These are phyloP conservation scores for Eucalyptus polybractea DNA, from an alignment of 345 rosid species.

Conservation along the genomic window DNA sequence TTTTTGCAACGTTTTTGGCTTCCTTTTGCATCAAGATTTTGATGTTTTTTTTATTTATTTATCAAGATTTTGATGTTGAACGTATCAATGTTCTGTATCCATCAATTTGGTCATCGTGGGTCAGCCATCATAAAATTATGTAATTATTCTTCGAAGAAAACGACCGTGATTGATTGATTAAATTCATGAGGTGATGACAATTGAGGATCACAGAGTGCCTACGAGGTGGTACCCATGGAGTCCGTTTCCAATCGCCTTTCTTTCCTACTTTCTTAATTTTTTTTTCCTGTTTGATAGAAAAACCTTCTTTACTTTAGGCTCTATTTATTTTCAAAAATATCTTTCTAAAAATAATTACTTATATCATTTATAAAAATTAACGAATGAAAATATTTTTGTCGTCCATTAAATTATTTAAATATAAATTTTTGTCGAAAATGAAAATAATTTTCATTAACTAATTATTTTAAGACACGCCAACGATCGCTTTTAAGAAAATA, in stretches of 20 bases:
- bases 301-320: background rate
- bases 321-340: no score
- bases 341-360: no score
- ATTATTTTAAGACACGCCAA: no score
- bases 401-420: no score
- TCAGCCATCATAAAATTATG: background rate
- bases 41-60: background rate
- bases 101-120: background rate
- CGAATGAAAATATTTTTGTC: no score
- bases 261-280: no score
- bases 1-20: no score
- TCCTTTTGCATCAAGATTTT: background rate
- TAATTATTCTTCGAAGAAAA: background rate
- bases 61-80: background rate
- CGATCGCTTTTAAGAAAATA: no score
- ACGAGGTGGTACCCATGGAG: background rate
- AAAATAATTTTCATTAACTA: no score
- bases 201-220: background rate
- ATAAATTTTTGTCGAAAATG: no score
- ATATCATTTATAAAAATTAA: no score
- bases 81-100: background rate
- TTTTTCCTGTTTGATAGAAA: background rate
- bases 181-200: background rate
- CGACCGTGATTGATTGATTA: background rate
- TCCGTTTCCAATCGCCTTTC: background rate